phyloP scores from a whole-genome alignment of 202 grass and related monocot genomes.

The Brachypodium distachyon region DNA sequence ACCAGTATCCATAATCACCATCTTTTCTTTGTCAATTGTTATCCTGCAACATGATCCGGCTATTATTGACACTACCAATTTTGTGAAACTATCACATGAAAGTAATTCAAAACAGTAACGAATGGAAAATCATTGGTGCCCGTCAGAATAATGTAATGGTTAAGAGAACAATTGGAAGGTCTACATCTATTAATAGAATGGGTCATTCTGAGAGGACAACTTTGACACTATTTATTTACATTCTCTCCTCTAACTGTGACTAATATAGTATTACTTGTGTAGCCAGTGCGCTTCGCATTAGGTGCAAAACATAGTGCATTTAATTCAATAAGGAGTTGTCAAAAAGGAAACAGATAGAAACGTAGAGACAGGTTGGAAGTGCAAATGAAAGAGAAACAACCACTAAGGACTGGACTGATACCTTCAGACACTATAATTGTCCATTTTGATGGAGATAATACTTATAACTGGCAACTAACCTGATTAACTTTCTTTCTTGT shows the following conservation, averaged over 20 bases:
- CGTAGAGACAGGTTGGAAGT: background rate
- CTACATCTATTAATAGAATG: too few relatives aligned
- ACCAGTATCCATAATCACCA: conserved; percentile 46
- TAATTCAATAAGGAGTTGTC: background rate
- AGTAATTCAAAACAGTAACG: background rate
- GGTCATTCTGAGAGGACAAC: too few relatives aligned
- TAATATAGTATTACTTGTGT: background rate
- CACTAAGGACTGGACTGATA: background rate
- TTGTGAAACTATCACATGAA: background rate
- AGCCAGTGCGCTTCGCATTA: background rate
- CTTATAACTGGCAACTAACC: conserved; percentile 31
- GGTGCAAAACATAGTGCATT: background rate
- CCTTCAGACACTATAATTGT: background rate
- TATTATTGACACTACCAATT: background rate
- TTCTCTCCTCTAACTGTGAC: background rate
- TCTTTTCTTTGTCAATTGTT: conserved; percentile 25
- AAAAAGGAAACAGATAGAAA: background rate
- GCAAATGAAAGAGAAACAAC: background rate
- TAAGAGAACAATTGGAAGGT: too few relatives aligned
- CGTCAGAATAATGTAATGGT: too few relatives aligned
- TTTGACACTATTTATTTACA: background rate
- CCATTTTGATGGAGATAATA: background rate
- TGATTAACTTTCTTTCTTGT: conserved; percentile 34
- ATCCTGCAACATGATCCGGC: conserved; percentile 30
- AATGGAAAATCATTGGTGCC: background rate